Evolutionary conservation across 2,329 filamentous ascomycete species (phyloP).

Genomic region (Fusarium abutilonis): DNA sequence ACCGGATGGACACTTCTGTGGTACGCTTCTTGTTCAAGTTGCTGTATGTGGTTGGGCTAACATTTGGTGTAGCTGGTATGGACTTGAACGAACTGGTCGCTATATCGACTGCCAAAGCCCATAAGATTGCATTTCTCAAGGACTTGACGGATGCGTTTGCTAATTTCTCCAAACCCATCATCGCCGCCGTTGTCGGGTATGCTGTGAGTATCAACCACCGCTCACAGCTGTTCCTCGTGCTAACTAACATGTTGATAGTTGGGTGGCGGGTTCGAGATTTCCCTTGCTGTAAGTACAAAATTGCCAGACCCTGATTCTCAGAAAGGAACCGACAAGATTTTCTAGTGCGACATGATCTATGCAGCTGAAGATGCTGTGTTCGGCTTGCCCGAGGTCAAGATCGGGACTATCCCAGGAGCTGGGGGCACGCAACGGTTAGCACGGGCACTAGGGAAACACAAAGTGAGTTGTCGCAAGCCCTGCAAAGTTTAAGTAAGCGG

Average conservation of each 20-base stretch:
- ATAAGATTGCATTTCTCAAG: conserved; percentile 26
- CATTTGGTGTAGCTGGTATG: conserved; percentile 22
- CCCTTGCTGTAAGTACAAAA: conserved; percentile 26
- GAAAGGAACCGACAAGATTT: neutral
- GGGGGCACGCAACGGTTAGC: conserved; percentile 50
- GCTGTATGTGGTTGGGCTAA: neutral
- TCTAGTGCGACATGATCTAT: conserved; percentile 49
- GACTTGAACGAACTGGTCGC: conserved; percentile 32
- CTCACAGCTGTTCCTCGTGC: neutral
- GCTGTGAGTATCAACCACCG: conserved; percentile 9
- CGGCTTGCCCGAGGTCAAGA: conserved; percentile 50
- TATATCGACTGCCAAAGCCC: conserved; percentile 26
- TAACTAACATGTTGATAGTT: conserved; percentile 11
- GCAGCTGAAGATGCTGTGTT: conserved; percentile 47
- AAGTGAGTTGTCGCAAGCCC: conserved; percentile 31
- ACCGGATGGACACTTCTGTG: conserved; percentile 31
- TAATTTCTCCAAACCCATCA: conserved; percentile 26
- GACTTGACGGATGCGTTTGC: conserved; percentile 31
- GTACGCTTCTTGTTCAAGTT: conserved; percentile 4
- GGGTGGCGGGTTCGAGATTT: conserved; percentile 35
- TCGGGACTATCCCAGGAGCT: conserved; percentile 49
- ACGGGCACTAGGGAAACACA: conserved; percentile 48
- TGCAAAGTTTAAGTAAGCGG: neutral
- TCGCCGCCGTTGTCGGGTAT: conserved; percentile 33
- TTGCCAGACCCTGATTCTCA: fast-evolving